phyloP scores from a whole-genome alignment of 805 yeast genomes.

The Wickerhamia fluorescens region DNA sequence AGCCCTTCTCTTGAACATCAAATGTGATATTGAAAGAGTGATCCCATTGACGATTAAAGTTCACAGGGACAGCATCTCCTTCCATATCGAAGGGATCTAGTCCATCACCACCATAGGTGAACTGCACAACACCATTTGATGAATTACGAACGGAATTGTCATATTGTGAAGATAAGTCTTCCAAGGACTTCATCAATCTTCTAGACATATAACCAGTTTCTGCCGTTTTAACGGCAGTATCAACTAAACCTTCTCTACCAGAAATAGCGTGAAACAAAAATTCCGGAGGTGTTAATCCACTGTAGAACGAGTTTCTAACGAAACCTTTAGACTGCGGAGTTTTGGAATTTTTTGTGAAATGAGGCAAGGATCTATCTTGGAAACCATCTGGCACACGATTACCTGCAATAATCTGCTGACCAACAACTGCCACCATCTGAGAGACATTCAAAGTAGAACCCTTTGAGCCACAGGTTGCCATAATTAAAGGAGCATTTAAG shows the following conservation, averaged over 20 bases:
- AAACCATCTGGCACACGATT: constrained; percentile 99
- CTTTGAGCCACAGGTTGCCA: constrained; percentile 99
- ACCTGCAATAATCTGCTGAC: constrained; percentile 98
- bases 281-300: constrained; percentile 95
- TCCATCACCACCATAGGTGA: constrained; percentile 98
- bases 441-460: constrained; percentile 98
- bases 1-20: constrained; percentile 42
- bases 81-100: constrained; percentile 98
- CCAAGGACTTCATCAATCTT: constrained; percentile 94
- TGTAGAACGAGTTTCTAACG: constrained; percentile 89
- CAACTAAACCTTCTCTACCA: constrained; percentile 99
- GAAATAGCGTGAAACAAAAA: constrained; percentile 97
- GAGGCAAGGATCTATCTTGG: constrained; percentile 97
- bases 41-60: constrained; percentile 90
- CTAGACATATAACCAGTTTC: constrained; percentile 99
- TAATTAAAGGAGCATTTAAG: constrained; percentile 90
- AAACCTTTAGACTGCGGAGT: constrained; percentile 98
- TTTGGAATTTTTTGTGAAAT: constrained; percentile 90
- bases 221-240: constrained; percentile 98
- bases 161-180: constrained; percentile 88
- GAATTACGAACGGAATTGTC: constrained; percentile 95
- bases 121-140: constrained; percentile 93
- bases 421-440: constrained; percentile 99
- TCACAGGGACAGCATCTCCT: constrained; percentile 96
- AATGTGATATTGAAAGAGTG: constrained; percentile 77